phyloP scores from a whole-genome alignment of 352 stramenopile species.

The Phytopythium boreale region DNA sequence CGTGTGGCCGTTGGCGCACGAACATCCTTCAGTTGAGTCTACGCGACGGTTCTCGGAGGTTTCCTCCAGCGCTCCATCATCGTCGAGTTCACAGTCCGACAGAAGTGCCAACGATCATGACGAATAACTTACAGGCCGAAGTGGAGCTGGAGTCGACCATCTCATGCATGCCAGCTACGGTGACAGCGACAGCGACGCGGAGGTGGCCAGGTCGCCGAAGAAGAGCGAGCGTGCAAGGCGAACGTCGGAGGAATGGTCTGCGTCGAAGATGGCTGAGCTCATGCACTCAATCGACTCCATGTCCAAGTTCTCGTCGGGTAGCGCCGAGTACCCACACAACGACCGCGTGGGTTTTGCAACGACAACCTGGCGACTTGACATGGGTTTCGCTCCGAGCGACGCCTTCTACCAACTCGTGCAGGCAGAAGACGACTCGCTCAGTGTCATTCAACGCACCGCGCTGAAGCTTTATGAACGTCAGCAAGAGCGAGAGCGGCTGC shows the following conservation, averaged over 20 bases:
- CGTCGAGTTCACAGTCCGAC: not conserved
- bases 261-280: not conserved
- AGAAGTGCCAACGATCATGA: not conserved
- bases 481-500: slow-evolving; percentile 30
- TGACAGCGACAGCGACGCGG: not conserved
- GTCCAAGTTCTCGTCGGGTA: not conserved
- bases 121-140: too few relatives aligned
- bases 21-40: not conserved
- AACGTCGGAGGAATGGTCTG: not conserved
- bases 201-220: not conserved
- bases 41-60: not conserved
- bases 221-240: not conserved
- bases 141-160: not conserved
- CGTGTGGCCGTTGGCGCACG: slow-evolving; percentile 25
- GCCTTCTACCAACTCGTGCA: slow-evolving; percentile 40
- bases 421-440: slow-evolving; percentile 71
- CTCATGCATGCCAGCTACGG: not conserved
- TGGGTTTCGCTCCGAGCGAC: slow-evolving; percentile 9
- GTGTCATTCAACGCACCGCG: slow-evolving; percentile 55
- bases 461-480: slow-evolving; percentile 36
- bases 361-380: not conserved
- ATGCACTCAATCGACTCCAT: not conserved
- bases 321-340: not conserved
- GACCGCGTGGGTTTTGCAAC: not conserved
- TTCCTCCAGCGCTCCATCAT: not conserved